These are phyloP conservation scores for Cercospora brassicicola DNA, from an alignment of 2,329 filamentous ascomycete genomes.

Conservation along the genomic window DNA sequence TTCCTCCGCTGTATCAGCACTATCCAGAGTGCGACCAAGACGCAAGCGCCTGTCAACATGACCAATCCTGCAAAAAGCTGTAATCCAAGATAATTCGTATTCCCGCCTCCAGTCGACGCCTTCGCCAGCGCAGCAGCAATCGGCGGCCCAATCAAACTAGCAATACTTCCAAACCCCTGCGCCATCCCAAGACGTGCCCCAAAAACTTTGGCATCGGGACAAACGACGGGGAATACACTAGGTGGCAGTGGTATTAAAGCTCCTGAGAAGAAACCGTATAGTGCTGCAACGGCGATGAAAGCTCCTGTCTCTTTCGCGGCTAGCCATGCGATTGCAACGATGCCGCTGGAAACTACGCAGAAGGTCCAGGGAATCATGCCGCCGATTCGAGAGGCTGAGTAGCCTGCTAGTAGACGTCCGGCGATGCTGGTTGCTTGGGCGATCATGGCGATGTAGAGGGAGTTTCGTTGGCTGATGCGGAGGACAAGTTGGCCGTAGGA, in stretches of 20 bases:
- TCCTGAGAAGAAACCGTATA: constrained; percentile 49
- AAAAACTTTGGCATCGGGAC: constrained; percentile 48
- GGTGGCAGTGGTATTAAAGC: constrained; percentile 51
- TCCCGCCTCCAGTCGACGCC: constrained; percentile 20
- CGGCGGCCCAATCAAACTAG: constrained; percentile 48
- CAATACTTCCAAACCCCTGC: constrained; percentile 47
- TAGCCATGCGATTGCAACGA: constrained; percentile 59
- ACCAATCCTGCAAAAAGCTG: constrained; percentile 37
- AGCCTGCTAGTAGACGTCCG: constrained; percentile 53
- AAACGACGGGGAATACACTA: constrained; percentile 46
- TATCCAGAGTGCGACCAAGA: constrained; percentile 31
- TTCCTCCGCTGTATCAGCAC: constrained; percentile 31
- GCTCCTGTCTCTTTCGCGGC: constrained; percentile 45
- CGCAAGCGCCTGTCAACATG: constrained; percentile 32
- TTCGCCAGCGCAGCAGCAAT: constrained; percentile 47
- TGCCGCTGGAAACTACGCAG: constrained; percentile 47
- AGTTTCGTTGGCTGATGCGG: constrained; percentile 49
- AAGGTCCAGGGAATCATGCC: constrained; percentile 57
- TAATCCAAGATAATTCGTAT: constrained; percentile 32
- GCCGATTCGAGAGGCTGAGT: constrained; percentile 53
- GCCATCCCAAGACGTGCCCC: constrained; percentile 52
- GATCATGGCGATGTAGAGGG: constrained; percentile 58
- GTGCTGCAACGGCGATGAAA: constrained; percentile 46
- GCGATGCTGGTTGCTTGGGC: constrained; percentile 58
- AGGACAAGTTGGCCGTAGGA: constrained; percentile 40